Evolutionary conservation across 225 moss, liverwort and hornwort genomes (phyloP), one percentile per base, ranked within the genome.

Genomic region (Sphagnum tenellum): DNA sequence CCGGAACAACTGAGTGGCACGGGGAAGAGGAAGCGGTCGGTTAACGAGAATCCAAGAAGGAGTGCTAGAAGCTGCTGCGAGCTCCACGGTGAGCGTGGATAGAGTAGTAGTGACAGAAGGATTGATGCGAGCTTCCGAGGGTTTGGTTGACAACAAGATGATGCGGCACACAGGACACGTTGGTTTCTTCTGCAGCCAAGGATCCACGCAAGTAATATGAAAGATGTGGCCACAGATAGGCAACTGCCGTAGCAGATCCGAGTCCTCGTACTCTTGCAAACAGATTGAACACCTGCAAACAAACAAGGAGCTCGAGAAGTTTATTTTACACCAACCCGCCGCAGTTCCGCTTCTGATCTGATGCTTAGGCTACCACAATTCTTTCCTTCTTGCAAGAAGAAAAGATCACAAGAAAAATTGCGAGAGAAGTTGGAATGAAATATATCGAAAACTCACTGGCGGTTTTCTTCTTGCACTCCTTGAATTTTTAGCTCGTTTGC

Each of bases 1-100:
- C 5, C 14, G 44, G 9, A 67, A 49, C 49, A 63, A 47, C 46
- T n/a, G 46, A 61, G 3, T 73, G 60, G 75, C 75, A 59, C 80
- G 75, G 3, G 84, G 84, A 51, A 84, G 69, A 8, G 84, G 84
- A 68, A 81, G 60, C 4, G 84, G 84, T 44, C 80, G 75, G 29
- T 84, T 84, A 5, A 84, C 78, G 50, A 84, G 75, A 12, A 84
- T 80, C 84, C 84, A 84, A 45, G 80, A 72, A 3, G 84, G 84
- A 0, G 62, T 29, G 29, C 29, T 29, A 29, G 29, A 29, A 29
- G 1, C 29, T 29, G 29, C 29, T 29, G 29, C 29, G 29, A 29
- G 29, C 29, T 29, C 29, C 29, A 29, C 29, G 29, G 29, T 29
- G 29, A 29, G 29, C 29, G 29, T 29, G 29, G 29, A 29, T 29